These are phyloP conservation scores for Hydrangea macrophylla DNA, from an alignment of 148 eudicot species.

Conservation along the genomic window DNA sequence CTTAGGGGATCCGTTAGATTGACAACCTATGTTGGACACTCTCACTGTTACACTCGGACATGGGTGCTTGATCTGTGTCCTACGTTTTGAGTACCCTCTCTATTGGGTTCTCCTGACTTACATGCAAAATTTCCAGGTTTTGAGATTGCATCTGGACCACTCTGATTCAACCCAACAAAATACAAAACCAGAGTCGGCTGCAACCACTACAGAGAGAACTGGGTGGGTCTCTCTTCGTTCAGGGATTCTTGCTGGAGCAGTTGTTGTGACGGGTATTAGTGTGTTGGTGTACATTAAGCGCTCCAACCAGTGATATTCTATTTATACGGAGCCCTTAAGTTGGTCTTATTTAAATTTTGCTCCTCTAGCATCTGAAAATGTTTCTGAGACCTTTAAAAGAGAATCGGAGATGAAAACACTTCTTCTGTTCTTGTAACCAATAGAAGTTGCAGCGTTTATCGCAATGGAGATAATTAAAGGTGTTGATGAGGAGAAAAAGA, in stretches of 20 bases:
- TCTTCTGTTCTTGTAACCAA: too few species aligned
- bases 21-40: too few species aligned
- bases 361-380: background rate
- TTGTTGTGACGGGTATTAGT: constrained; percentile 53
- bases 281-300: constrained; percentile 62
- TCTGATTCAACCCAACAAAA: constrained; percentile 35
- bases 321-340: background rate
- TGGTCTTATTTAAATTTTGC: background rate
- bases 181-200: constrained; percentile 16
- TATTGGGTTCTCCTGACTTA: background rate
- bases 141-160: constrained; percentile 77
- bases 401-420: background rate
- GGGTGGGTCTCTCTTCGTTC: constrained; percentile 41
- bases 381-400: background rate
- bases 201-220: constrained; percentile 22
- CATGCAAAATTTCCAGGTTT: constrained; percentile 43
- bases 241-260: constrained; percentile 69
- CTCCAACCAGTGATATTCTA: constrained; percentile 19
- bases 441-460: background rate
- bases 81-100: background rate
- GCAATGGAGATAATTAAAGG: background rate
- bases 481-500: background rate
- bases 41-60: too few species aligned
- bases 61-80: too few species aligned
- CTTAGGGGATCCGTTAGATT: too few species aligned